These are phyloP conservation scores for Fusarium luffae DNA, from an alignment of 2,329 filamentous ascomycete genomes.

Conservation along the genomic window DNA sequence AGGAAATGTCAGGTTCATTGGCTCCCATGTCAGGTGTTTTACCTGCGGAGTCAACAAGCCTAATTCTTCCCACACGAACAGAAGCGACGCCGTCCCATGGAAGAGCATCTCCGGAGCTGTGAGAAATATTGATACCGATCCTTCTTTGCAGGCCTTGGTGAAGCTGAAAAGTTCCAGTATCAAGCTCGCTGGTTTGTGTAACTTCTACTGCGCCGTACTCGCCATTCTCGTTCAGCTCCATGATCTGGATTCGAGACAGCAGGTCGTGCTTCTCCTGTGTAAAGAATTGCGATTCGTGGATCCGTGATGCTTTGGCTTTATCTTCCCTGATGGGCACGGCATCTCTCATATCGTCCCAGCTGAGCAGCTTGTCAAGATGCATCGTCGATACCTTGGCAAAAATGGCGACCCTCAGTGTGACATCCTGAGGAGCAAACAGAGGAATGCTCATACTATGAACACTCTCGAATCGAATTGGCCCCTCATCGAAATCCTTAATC, in stretches of 20 bases:
- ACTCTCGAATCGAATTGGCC: slow-evolving; percentile 92
- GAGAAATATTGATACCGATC: slow-evolving; percentile 87
- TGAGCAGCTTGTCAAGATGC: slow-evolving; percentile 96
- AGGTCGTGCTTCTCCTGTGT: slow-evolving; percentile 94
- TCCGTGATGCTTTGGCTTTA: slow-evolving; percentile 70
- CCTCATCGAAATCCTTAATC: slow-evolving; percentile 93
- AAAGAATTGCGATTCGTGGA: slow-evolving; percentile 92
- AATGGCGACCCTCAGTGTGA: slow-evolving; percentile 85
- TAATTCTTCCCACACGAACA: slow-evolving; percentile 82
- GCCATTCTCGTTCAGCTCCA: slow-evolving; percentile 91
- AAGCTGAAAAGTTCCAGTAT: slow-evolving; percentile 91
- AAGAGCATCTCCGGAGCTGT: slow-evolving; percentile 87
- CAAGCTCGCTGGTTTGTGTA: slow-evolving; percentile 83
- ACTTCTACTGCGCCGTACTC: slow-evolving; percentile 95
- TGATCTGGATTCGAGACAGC: slow-evolving; percentile 85
- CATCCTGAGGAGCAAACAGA: slow-evolving; percentile 74
- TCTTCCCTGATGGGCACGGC: slow-evolving; percentile 66
- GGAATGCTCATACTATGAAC: slow-evolving; percentile 98
- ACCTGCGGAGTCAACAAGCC: slow-evolving; percentile 84
- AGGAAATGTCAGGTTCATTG: slow-evolving; percentile 76
- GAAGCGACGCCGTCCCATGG: slow-evolving; percentile 87
- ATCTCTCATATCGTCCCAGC: slow-evolving; percentile 99
- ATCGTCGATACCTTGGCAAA: slow-evolving; percentile 92
- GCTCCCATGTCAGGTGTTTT: slow-evolving; percentile 84
- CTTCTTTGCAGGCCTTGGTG: slow-evolving; percentile 94